Base-by-base conservation (phyloP, 371 early-diverging fungal genomes). In the Haplosporangium sp. region DNA sequence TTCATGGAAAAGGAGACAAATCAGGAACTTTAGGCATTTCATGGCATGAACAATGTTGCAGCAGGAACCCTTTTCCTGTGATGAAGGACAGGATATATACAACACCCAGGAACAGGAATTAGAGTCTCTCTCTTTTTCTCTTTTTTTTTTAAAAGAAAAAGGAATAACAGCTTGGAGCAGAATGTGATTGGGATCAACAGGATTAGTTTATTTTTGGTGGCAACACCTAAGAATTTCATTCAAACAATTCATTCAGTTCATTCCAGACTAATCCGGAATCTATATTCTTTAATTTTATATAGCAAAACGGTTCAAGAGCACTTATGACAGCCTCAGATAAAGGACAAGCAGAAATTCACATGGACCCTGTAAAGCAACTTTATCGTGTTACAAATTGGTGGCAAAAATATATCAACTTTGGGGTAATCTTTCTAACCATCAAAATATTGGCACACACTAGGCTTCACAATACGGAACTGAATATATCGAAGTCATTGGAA, bases 401-500 rank as follows among this genome's bases (percentile, higher is more conserved):
- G 13, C 47, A 47, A 47, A 15, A 13, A 52, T 6, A n/a, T 57
- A 27, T 57, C 13, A 10, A 35, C 27, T 27, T 27, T 27, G 27
- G 27, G 27, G 27, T 27, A 27, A 27, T 27, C 27, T 27, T 27
- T 27, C 35, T 27, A 20, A 11, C 59, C 15, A 13, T 11, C 19
- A 61, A 61, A 15, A 52, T 34, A 38, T 10, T 17, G 61, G 19
- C 65, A 3, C 35, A 37, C 55, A 11, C 2, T 64, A 78, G 79
- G 13, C 2, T 3, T 65, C 81, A 34, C 75, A 68, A 48, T 81
- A 74, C 40, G 72, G 72, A 35, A 71, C 81, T 4, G 61, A 67
- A 11, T 71, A 42, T 34, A 44, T 81, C 3, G 81, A 81, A 42
- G 56, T 81, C 72, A 81, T 81, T 42, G 81, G 81, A 44, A 38